Percentiles rank a stretch among this genome's conserved stretches.
Conservation (phyloP, 495 filamentous ascomycete genomes). For the Collariella sp. region DNA sequence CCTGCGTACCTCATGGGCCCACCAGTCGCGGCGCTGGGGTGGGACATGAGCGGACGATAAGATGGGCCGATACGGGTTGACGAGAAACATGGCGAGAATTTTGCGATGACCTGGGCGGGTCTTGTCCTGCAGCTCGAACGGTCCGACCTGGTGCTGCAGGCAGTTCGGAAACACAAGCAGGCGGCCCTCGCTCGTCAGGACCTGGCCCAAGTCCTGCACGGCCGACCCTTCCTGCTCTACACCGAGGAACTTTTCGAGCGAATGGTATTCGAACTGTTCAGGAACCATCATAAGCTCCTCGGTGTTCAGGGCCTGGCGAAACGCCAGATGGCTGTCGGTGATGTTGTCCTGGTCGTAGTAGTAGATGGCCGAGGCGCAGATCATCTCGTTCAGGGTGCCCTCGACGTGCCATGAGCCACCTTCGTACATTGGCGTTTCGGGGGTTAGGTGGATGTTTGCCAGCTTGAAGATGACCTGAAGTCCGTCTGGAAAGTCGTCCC, state of each 20-base stretch:
- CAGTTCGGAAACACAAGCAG: conserved; percentile 36
- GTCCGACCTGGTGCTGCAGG: conserved; percentile 43
- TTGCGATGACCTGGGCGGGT: conserved; percentile 46
- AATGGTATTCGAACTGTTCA: conserved; percentile 16
- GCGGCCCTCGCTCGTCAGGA: conserved; percentile 27
- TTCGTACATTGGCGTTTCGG: conserved; percentile 39
- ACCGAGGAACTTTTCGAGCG: conserved; percentile 17
- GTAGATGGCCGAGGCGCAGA: conserved; percentile 51
- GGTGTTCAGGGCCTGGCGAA: conserved; percentile 34
- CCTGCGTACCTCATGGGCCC: conserved; percentile 24
- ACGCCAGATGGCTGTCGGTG: conserved; percentile 43
- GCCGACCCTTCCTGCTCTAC: conserved; percentile 13
- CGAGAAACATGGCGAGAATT: conserved; percentile 50
- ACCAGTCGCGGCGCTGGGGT: conserved; percentile 43
- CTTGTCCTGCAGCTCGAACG: conserved; percentile 41
- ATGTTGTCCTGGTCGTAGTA: conserved; percentile 58
- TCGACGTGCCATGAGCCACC: conserved; percentile 42
- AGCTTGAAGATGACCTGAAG: conserved; percentile 59
- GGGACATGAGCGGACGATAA: conserved; percentile 48
- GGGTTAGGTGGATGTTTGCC: conserved; percentile 51
- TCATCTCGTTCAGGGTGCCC: conserved; percentile 48
- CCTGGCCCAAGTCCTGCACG: conserved; percentile 28
- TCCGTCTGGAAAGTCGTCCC: conserved; percentile 8
- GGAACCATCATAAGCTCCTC: conserved; percentile 9
- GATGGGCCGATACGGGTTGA: conserved; percentile 45